Base-by-base conservation (phyloP, 1,139 yeast species). In the Scheffersomyces illinoinensis region DNA sequence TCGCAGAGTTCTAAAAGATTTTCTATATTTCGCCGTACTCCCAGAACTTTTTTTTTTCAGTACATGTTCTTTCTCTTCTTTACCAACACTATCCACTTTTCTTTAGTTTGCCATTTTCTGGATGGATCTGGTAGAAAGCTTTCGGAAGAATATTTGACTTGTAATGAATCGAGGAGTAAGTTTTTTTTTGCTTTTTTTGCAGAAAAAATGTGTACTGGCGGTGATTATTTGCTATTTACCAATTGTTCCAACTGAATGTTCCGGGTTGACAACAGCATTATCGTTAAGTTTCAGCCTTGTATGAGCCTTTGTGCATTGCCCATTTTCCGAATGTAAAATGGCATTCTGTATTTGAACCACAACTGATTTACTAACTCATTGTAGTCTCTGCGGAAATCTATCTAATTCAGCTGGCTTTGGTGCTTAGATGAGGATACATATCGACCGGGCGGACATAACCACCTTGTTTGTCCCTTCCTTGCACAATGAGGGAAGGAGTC, bases 211-310 rank as follows among this genome's bases (percentile, higher is more conserved):
- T n/a, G 46, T 18, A 52, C 57, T 70, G 71, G 88, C 90, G 62
- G 80, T 85, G 91, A 87, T 87, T 87, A 87, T 84, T 85, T 85
- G 89, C 88, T 76, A 78, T 72, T 53, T 76, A 85, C 91, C 91
- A 87, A 87, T 87, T 87, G 91, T 87, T 87, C 91, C 91, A 82
- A 87, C 91, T 85, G 91, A 87, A 86, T 84, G 70, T 67, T 73
- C 82, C 80, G 80, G 85, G 91, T 86, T 83, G 91, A 87, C 91
- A 87, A 85, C 76, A 72, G 88, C 89, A 84, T 77, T 74, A 71
- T 87, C 90, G 90, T 87, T 87, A 87, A 87, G 91, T 87, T 87
- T 87, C 91, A 87, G 91, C 91, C 91, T 87, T 87, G 91, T 87
- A 87, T 87, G 91, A 87, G 91, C 88, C 73, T 58, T 54, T 54